Evolutionary conservation across 2,329 filamentous ascomycete genomes (phyloP).

Genomic region (Nothophaeocryptopus gaeumannii): DNA sequence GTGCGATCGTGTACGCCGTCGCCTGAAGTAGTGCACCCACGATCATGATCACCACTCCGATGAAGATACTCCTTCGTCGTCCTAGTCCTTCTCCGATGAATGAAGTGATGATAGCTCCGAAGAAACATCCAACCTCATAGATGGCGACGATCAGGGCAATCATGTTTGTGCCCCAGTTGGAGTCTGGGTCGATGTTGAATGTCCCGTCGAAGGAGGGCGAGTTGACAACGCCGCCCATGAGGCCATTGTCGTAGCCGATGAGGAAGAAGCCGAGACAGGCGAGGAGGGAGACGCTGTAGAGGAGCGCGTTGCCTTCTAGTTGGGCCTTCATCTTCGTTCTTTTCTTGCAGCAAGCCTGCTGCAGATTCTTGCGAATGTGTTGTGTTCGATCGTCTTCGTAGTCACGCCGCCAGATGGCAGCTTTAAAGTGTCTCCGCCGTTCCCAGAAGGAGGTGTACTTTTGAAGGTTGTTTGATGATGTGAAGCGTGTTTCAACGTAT

Average conservation of each 20-base stretch:
- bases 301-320: conserved; percentile 40
- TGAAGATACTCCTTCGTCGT: conserved; percentile 43
- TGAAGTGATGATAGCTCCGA: conserved; percentile 40
- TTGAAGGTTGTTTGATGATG: neutral
- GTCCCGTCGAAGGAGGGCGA: conserved; percentile 41
- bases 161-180: conserved; percentile 35
- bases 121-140: conserved; percentile 42
- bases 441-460: too few species aligned
- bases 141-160: conserved; percentile 50
- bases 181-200: conserved; percentile 41
- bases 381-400: too few species aligned
- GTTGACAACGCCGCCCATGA: conserved; percentile 38
- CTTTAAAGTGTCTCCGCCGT: too few species aligned
- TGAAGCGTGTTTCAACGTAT: neutral
- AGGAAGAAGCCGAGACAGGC: conserved; percentile 50
- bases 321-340: conserved; percentile 17
- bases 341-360: too few species aligned
- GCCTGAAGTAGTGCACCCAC: conserved; percentile 45
- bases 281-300: conserved; percentile 44
- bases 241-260: conserved; percentile 41
- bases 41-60: conserved; percentile 46
- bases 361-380: too few species aligned
- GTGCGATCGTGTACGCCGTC: conserved; percentile 38
- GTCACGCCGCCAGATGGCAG: too few species aligned
- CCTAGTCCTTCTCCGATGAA: conserved; percentile 47